phyloP scores from a whole-genome alignment of 192 early-diverging fungal genomes.

The Coemansia sp. region DNA sequence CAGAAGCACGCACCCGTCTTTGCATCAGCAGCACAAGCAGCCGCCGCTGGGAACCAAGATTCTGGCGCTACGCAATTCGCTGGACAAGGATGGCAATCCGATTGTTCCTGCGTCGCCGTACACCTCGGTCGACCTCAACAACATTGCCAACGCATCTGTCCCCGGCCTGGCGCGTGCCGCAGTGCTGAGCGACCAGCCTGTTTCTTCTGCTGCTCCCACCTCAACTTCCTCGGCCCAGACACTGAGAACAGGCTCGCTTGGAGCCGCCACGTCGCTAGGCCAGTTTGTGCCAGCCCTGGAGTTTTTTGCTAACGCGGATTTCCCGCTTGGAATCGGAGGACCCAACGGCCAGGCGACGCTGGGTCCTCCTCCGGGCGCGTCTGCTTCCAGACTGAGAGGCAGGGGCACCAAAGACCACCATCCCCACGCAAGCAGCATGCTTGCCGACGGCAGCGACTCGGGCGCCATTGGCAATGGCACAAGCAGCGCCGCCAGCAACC shows the following conservation, averaged over 20 bases:
- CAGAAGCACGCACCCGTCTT: neutral
- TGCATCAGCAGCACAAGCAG: conserved; percentile 2
- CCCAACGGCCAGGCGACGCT: conserved; percentile 46
- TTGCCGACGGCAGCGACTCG: neutral
- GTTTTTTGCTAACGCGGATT: conserved; percentile 53
- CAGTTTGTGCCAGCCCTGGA: conserved; percentile 53
- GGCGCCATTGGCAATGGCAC: neutral
- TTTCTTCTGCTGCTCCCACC: neutral
- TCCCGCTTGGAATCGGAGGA: conserved; percentile 45
- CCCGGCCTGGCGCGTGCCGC: neutral
- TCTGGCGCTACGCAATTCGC: conserved; percentile 24
- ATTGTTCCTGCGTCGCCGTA: conserved; percentile 46
- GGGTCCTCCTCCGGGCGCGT: conserved; percentile 22
- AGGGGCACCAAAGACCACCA: neutral
- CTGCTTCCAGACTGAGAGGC: neutral
- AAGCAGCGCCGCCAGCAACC: neutral
- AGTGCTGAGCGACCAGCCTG: neutral
- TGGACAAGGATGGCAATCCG: conserved; percentile 27
- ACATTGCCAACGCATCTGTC: neutral
- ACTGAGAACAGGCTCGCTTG: neutral
- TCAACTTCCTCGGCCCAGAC: neutral
- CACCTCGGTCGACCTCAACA: conserved; percentile 29
- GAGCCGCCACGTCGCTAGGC: conserved; percentile 13
- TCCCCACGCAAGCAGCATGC: no score
- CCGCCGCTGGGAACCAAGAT: conserved; percentile 8